A percentile compares a stretch with the other conserved stretches of the same genome.
These are phyloP conservation scores for Tetrapisispora phaffii DNA, from an alignment of 805 yeast species.

Conservation along the genomic window DNA sequence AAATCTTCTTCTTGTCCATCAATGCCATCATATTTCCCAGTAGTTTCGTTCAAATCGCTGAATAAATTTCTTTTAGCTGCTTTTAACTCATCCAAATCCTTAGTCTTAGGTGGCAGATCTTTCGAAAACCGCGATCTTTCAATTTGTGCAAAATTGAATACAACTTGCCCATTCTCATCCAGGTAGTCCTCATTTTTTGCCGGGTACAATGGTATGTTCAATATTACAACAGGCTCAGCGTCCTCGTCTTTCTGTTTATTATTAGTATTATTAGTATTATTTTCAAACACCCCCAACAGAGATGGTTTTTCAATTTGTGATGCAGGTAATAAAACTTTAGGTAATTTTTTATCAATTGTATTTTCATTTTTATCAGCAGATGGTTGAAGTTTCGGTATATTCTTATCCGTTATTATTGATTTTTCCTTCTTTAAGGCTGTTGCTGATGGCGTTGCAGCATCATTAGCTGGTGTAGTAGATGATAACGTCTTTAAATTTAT, in stretches of 20 bases:
- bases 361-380: neutral
- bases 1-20: constrained; percentile 23
- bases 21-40: constrained; percentile 9
- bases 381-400: neutral
- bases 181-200: constrained; percentile 21
- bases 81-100: neutral
- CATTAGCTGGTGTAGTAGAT: neutral
- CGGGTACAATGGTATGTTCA: constrained; percentile 26
- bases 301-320: constrained; percentile 19
- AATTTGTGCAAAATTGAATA: constrained; percentile 19
- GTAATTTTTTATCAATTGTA: constrained; percentile 6
- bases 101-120: neutral
- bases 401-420: neutral
- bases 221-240: constrained; percentile 18
- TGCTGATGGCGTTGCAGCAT: neutral
- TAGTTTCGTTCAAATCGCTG: constrained; percentile 13
- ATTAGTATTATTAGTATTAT: too few species aligned
- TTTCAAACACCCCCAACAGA: constrained; percentile 13
- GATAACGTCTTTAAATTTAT: neutral
- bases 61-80: constrained; percentile 16
- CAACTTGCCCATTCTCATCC: constrained; percentile 30
- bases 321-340: constrained; percentile 16
- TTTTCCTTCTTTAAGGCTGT: neutral
- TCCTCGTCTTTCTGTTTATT: constrained; percentile 7
- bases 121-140: neutral